Base-by-base conservation (phyloP, 2,329 filamentous ascomycete species). In the Aspergillus tanneri region DNA sequence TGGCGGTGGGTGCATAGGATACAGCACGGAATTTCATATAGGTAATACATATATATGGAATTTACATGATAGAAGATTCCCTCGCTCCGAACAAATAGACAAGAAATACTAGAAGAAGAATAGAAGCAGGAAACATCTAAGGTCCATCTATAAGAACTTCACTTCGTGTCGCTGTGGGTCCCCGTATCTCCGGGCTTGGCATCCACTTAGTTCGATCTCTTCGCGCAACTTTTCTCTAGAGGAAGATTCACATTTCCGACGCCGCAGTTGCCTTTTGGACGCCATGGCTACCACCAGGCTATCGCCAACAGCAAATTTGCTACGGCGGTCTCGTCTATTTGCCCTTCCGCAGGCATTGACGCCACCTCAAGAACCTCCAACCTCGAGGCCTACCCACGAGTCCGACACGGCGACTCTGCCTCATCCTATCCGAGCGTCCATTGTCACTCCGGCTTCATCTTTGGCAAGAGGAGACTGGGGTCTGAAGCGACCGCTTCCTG, bases 291-390 rank as follows among this genome's bases (percentile, higher is more conserved):
- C 72, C 50, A 65, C 65, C 47, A 71, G 71, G 56, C 54, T 77
- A 53, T 85, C 83, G 52, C 83, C 83, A 25, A 80, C 82, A 44
- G 80, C 82, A 46, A 79, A 79, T 54, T 80, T 97, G 58, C 80
- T 97, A 64, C 86, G 92, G 69, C 83, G 85, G 51, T 97, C 92
- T 50, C 88, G 92, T 58, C 80, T 97, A 60, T 97, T 97, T 74
- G 87, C 91, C 19, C 78, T 97, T 47, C 91, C 92, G 11, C 79
- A 83, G 49, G 83, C 89, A 18, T 79, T 96, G 43, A 83, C 86
- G 14, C 73, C 78, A 34, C 83, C 88, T 9, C 68, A 72, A 10
- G 71, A 66, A 57, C 75, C 77, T 55, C 76, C 75, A 54, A 76
- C 72, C 51, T 75, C 72, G 36, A 72, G 62, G 59, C 71, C 69